Evolutionary conservation across 768 basidiomycete species (phyloP).

Genomic region (Trametes meyenii): DNA sequence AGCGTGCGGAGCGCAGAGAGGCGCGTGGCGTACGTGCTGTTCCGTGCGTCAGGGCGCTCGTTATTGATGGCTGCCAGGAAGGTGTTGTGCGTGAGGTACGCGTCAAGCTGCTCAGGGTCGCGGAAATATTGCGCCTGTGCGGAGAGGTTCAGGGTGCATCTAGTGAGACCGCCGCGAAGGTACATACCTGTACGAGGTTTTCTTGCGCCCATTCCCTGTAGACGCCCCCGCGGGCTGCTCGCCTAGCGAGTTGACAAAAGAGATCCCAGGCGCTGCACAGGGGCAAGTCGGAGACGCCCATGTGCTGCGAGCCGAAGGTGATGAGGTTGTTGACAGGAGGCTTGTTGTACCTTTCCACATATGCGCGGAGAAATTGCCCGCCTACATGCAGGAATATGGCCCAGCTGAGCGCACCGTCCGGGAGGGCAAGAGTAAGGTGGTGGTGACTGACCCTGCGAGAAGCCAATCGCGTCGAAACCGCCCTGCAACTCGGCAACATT

Average conservation of each 20-base stretch:
- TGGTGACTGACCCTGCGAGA: slow-evolving; percentile 69
- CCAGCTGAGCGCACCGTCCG: neutral
- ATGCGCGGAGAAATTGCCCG: slow-evolving; percentile 87
- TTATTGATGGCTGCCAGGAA: slow-evolving; percentile 84
- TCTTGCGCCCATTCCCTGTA: slow-evolving; percentile 78
- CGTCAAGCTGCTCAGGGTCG: slow-evolving; percentile 61
- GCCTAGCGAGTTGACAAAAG: slow-evolving; percentile 67
- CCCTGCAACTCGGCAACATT: slow-evolving; percentile 61
- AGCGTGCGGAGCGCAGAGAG: slow-evolving; percentile 65
- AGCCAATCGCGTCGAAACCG: slow-evolving; percentile 87
- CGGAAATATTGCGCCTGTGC: slow-evolving; percentile 84
- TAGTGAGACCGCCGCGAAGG: neutral
- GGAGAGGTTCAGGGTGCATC: neutral
- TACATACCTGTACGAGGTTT: slow-evolving; percentile 69
- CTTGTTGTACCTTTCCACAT: slow-evolving; percentile 72
- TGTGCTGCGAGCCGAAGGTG: slow-evolving; percentile 87
- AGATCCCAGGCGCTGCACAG: slow-evolving; percentile 65
- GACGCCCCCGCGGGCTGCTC: slow-evolving; percentile 61
- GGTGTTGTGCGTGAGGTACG: slow-evolving; percentile 60
- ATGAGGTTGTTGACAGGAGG: slow-evolving; percentile 81
- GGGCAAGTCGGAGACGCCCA: slow-evolving; percentile 82
- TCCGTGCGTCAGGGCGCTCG: slow-evolving; percentile 57
- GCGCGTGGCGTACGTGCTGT: slow-evolving; percentile 61
- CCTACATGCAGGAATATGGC: slow-evolving; percentile 39
- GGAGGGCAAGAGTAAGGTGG: neutral